Evolutionary conservation across 176 grass and related monocot species (phyloP).

Genomic region (Neostapfia colusana): DNA sequence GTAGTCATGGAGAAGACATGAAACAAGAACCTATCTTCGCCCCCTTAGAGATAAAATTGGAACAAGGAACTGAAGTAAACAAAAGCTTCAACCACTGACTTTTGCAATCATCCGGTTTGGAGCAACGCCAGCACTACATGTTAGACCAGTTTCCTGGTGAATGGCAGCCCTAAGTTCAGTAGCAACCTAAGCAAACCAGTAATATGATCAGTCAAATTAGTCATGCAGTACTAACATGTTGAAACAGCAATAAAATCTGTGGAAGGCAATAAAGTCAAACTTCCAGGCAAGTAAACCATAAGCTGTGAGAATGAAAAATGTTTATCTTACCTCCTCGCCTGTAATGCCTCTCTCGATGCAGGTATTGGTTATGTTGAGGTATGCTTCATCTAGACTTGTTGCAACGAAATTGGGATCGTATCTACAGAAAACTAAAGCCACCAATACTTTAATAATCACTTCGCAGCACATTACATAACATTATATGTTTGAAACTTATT

Average conservation of each 20-base stretch:
- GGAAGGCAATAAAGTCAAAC: neutral
- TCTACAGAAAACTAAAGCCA: conserved; percentile 63
- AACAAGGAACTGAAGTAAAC: neutral
- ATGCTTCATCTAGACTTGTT: conserved; percentile 91
- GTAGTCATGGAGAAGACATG: neutral
- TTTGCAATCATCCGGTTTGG: conserved; percentile 94
- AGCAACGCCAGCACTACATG: conserved; percentile 87
- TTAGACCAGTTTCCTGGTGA: conserved; percentile 87
- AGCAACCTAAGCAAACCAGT: conserved; percentile 64
- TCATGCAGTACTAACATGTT: conserved; percentile 15
- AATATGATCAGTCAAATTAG: conserved; percentile 28
- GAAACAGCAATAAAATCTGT: neutral
- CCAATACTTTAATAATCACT: conserved; percentile 33
- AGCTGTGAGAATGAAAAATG: conserved; percentile 1
- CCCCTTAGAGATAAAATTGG: neutral
- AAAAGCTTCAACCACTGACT: conserved; percentile 42
- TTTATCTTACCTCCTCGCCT: conserved; percentile 62
- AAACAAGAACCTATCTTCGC: neutral
- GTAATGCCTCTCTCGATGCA: conserved; percentile 70
- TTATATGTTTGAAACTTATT: conserved; percentile 29
- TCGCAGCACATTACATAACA: neutral
- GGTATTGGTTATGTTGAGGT: conserved; percentile 68
- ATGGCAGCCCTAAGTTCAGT: conserved; percentile 72
- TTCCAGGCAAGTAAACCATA: conserved; percentile 13
- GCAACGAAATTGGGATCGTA: conserved; percentile 87